Conservation (phyloP, 805 yeast genomes). For the Wickerhamomyces rabaulensis region DNA sequence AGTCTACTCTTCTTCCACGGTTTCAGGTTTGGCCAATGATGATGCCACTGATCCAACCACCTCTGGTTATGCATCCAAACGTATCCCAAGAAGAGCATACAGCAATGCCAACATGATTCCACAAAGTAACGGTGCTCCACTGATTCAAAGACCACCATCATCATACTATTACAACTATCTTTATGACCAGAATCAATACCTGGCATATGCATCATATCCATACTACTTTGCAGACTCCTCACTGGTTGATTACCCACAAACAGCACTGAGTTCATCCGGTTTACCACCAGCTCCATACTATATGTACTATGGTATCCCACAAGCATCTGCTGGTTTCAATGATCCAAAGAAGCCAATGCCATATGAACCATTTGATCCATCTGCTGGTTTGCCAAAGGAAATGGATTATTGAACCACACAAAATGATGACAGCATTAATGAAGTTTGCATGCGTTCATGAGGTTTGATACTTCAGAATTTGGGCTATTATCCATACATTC, state of each 20-base stretch:
- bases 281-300: constrained; percentile 26
- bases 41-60: constrained; percentile 14
- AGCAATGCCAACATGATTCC: constrained; percentile 9
- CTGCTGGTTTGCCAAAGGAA: constrained; percentile 5
- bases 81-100: constrained; percentile 11
- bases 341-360: constrained; percentile 4
- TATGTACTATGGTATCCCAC: constrained; percentile 25
- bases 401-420: constrained; percentile 6
- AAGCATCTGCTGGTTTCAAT: constrained; percentile 13
- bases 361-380: constrained; percentile 4
- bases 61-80: constrained; percentile 11
- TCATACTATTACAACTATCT: constrained; percentile 25
- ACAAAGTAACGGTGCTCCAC: constrained; percentile 2
- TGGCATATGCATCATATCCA: constrained; percentile 21
- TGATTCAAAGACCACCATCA: constrained; percentile 19
- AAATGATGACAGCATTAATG: background rate
- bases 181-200: constrained; percentile 21
- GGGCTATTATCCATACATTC: too few species aligned
- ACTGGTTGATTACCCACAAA: constrained; percentile 16
- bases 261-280: constrained; percentile 10
- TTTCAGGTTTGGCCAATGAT: constrained; percentile 20
- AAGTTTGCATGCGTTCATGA: background rate
- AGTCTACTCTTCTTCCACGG: constrained; percentile 19
- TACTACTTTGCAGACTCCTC: constrained; percentile 20
- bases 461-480: background rate